phyloP scores from a whole-genome alignment of 208 protist species.

The Trypanosoma avium region DNA sequence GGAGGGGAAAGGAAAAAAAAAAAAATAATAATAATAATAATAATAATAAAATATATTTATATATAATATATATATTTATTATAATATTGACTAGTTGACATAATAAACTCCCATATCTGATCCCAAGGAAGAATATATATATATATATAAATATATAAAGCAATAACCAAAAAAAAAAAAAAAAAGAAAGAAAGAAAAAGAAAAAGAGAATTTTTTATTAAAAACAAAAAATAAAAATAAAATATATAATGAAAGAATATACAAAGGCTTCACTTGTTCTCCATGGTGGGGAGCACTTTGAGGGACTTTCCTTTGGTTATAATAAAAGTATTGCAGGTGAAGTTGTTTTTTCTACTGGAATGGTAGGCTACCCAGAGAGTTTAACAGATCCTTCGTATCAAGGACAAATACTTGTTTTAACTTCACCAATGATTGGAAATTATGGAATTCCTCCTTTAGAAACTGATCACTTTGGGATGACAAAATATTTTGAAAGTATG shows the following conservation, averaged over 20 bases:
- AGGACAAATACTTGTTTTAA: constrained; percentile 98
- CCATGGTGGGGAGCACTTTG: constrained; percentile 92
- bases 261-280: constrained; percentile 87
- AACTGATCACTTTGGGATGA: constrained; percentile 92
- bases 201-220: neutral
- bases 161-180: neutral
- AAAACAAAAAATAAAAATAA: too few species aligned
- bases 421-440: constrained; percentile 97
- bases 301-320: constrained; percentile 97
- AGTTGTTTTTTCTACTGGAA: constrained; percentile 94
- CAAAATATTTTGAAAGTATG: constrained; percentile 95
- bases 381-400: constrained; percentile 98
- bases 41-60: too few species aligned
- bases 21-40: too few species aligned
- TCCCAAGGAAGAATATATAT: too few species aligned
- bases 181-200: neutral
- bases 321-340: constrained; percentile 84
- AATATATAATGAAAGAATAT: constrained; percentile 2
- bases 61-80: too few species aligned
- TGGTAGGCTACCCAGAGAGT: constrained; percentile 94
- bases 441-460: constrained; percentile 94
- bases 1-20: too few species aligned
- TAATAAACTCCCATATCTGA: too few species aligned
- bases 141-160: too few species aligned
- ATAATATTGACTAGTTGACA: too few species aligned